These are phyloP conservation scores for Hibiscus syriacus DNA, from an alignment of 345 rosid genomes.

Conservation along the genomic window DNA sequence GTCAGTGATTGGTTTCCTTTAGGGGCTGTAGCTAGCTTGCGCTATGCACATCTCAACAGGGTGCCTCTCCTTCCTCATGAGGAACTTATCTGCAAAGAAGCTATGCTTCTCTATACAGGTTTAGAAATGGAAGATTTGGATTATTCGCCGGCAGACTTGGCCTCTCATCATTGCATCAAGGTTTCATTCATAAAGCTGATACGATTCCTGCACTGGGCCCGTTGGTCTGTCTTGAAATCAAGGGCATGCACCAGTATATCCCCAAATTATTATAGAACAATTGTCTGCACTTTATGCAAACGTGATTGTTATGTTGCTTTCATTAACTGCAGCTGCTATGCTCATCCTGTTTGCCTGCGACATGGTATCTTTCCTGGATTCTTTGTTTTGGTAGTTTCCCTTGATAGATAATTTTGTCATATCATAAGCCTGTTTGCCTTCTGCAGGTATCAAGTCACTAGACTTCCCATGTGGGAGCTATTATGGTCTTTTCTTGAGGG, in stretches of 20 bases:
- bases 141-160: conserved; percentile 46
- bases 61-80: conserved; percentile 96
- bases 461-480: conserved; percentile 59
- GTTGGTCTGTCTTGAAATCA: conserved; percentile 71
- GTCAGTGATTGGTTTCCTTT: conserved; percentile 94
- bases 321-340: conserved; percentile 56
- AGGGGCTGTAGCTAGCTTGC: conserved; percentile 87
- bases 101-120: conserved; percentile 58
- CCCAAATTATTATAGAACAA: conserved; percentile 50
- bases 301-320: conserved; percentile 85
- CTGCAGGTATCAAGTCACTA: conserved; percentile 53
- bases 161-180: conserved; percentile 47
- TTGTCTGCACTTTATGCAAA: conserved; percentile 84
- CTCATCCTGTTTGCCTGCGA: conserved; percentile 71
- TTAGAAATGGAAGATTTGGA: conserved; percentile 51
- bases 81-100: conserved; percentile 92
- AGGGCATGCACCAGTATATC: conserved; percentile 43
- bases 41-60: conserved; percentile 86
- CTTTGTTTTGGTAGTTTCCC: neutral
- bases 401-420: neutral
- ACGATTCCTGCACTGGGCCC: conserved; percentile 69
- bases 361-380: conserved; percentile 47
- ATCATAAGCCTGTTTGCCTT: conserved; percentile 10
- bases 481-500: conserved; percentile 63
- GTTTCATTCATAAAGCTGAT: conserved; percentile 72